Base-by-base conservation (phyloP, 2,329 filamentous ascomycete species). In the Cladosporium sp. region DNA sequence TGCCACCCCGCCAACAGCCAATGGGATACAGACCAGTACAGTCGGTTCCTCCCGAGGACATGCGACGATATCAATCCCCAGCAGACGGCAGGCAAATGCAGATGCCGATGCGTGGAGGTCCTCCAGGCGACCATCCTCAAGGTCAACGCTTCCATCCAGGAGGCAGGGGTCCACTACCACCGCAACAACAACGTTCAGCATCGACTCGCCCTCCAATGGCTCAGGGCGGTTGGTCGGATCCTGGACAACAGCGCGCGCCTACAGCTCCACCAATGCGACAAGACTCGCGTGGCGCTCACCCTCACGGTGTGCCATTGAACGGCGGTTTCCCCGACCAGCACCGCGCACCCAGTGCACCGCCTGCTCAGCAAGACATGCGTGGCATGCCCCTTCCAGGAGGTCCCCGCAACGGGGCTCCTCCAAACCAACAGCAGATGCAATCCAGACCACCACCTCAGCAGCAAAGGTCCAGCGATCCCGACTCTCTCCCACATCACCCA, bases 401-500 rank as follows among this genome's bases (percentile, higher is more conserved):
- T 32, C 54, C 45, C 18, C 34, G 36, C 11, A 52, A 39, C 39
- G 64, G 57, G 3, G 55, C 56, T 9, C 61, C 65, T 17, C 52
- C 64, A 29, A 56, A 54, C 13, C 32, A 36, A 15, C 59, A 63
- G 52, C 61, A 57, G 37, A 56, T 56, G 11, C 60, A 58, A 36
- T 54, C 55, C 12, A 55, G 55, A 56, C 7, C 32, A 30, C 22
- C 41, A 13, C 18, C 30, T n/a, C 48, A 51, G 15, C 39, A 37
- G 12, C 62, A 27, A 65, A 65, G 50, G 20, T 50, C 18, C 22
- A 68, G 65, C 49, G 78, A 79, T 42, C 76, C 79, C 2, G 80
- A 82, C 64, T 69, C 77, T 7, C 69, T 82, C 12, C 78, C 79
- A 24, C 68, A 75, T 40, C 80, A 82, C 57, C 80, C 80, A 20